Evolutionary conservation across 257 asterid species (phyloP), one percentile per base, ranked within the genome.

Genomic region (Capsicum chinense): DNA sequence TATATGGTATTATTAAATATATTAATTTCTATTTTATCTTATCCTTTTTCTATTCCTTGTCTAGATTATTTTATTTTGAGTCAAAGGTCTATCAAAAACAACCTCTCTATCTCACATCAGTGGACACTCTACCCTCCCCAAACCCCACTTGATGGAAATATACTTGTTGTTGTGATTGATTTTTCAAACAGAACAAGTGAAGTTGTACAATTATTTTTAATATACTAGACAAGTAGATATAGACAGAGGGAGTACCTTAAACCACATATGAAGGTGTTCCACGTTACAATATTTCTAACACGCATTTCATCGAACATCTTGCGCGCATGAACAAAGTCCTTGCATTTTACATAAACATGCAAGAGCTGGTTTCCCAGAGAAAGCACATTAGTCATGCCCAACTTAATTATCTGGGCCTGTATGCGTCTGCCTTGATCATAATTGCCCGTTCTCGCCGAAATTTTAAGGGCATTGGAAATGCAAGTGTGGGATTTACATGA

Each of bases 191-290:
- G 4, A 39, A 39, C 44, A 39, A 39, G 44, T 39, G 2, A 39
- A 39, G 44, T 3, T 39, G 44, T 1, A 26, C 33, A 26, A 26
- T 1, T 26, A 26, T 26, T 26, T 26, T 26, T 26, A 26, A 26
- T 26, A 26, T 26, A 26, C 33, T 1, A 26, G 33, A 1, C 33
- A 1, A 26, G 33, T 26, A 26, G 33, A 26, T 26, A 26, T 26
- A 26, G 4, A 39, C 44, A 39, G 3, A 39, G 44, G 44, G 44
- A 59, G 17, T 59, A 56, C 8, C 84, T 73, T 56, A 83, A 60
- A 64, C 84, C 88, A 26, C 80, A 84, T 26, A 88, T 80, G 50
- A 85, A 67, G 6, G 86, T 79, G 66, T 88, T 83, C 86, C 85
- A 88, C 73, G 83, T 52, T 33, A 86, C 60, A 16, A 80, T 57